Evolutionary conservation across 148 eudicot species (phyloP).

Genomic region (Simmondsia chinensis): DNA sequence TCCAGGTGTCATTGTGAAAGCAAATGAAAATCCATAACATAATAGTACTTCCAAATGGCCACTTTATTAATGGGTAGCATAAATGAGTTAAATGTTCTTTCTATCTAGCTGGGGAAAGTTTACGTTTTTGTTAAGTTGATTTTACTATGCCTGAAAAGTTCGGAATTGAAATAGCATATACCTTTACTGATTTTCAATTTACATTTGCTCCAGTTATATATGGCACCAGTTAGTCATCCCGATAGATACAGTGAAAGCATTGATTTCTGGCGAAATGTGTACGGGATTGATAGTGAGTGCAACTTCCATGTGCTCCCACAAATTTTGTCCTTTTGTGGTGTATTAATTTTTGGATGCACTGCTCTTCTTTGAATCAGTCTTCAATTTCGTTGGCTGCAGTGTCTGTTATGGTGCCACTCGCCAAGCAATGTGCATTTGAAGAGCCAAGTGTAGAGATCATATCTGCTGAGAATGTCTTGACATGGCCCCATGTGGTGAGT

Average conservation of each 20-base stretch:
- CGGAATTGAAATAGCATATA: too few species aligned
- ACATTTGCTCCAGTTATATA: slow-evolving; percentile 57
- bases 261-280: slow-evolving; percentile 97
- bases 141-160: too few species aligned
- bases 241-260: slow-evolving; percentile 83
- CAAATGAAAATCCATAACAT: too few species aligned
- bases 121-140: too few species aligned
- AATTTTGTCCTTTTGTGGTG: too few species aligned
- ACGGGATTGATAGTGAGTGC: slow-evolving; percentile 90
- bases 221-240: slow-evolving; percentile 91
- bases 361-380: not conserved
- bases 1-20: too few species aligned
- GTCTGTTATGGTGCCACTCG: slow-evolving; percentile 93
- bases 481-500: slow-evolving; percentile 98
- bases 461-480: slow-evolving; percentile 79
- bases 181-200: slow-evolving; percentile 11
- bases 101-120: too few species aligned
- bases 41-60: too few species aligned
- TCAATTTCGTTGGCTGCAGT: slow-evolving; percentile 33
- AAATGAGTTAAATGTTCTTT: too few species aligned
- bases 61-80: too few species aligned
- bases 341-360: not conserved
- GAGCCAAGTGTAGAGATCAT: slow-evolving; percentile 94
- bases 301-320: not conserved
- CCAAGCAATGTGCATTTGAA: slow-evolving; percentile 98